Evolutionary conservation across 352 stramenopile genomes (phyloP).

Genomic region (Blastocystis sp.): DNA sequence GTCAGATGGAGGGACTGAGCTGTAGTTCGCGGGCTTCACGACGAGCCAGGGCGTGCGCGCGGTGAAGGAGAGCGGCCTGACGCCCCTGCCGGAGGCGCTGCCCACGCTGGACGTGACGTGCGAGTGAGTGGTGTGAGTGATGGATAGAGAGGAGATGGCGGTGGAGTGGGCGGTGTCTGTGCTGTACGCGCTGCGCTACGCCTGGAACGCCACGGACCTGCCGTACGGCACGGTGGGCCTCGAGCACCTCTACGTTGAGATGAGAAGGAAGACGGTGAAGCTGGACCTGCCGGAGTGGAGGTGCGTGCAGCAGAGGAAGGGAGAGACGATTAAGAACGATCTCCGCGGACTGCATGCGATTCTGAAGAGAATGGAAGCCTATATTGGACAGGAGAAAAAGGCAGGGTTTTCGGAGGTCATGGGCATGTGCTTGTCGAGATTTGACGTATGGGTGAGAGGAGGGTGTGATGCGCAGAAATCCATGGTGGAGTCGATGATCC

Average conservation of each 20-base stretch:
- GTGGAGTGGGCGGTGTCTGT: not conserved
- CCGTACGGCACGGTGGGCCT: constrained; percentile 40
- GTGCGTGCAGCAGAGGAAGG: not conserved
- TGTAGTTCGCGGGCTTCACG: constrained; percentile 52
- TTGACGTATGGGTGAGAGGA: not conserved
- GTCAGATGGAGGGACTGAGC: not conserved
- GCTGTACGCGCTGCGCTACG: constrained; percentile 40
- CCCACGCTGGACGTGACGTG: not conserved
- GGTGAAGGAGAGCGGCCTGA: not conserved
- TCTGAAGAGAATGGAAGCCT: not conserved
- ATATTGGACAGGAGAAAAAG: not conserved
- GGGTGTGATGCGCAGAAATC: constrained; percentile 11
- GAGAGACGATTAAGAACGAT: constrained; percentile 31
- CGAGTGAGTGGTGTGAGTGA: not conserved
- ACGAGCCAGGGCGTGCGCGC: not conserved
- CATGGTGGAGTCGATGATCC: not conserved
- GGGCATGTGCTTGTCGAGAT: not conserved
- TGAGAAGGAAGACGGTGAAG: not conserved
- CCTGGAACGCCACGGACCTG: constrained; percentile 4
- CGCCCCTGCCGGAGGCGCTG: not conserved
- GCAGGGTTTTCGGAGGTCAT: not conserved
- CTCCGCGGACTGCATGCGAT: constrained; percentile 8
- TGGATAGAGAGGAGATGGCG: not conserved
- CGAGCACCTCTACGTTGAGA: not conserved
- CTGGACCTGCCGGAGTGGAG: constrained; percentile 10